phyloP scores from a whole-genome alignment of 2,329 filamentous ascomycete species.

The Macroventuria anomochaeta region DNA sequence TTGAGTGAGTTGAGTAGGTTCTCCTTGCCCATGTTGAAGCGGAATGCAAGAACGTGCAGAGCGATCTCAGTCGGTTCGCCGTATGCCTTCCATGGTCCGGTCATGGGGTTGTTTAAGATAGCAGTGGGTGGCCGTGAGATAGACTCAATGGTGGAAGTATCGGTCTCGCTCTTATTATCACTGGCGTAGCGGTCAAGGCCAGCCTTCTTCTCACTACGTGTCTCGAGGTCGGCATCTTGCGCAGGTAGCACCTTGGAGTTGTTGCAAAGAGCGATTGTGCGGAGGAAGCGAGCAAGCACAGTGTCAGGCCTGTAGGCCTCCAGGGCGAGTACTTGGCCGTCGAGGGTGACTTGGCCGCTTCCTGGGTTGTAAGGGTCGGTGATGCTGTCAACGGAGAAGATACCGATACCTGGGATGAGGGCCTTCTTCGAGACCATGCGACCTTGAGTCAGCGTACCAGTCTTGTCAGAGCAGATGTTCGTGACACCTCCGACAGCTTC shows the following conservation, averaged over 20 bases:
- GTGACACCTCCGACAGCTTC: slow-evolving; percentile 52
- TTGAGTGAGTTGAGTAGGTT: slow-evolving; percentile 35
- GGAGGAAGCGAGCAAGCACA: slow-evolving; percentile 40
- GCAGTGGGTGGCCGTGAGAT: slow-evolving; percentile 41
- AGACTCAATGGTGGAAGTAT: slow-evolving; percentile 40
- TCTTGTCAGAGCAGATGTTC: slow-evolving; percentile 52
- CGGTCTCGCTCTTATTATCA: slow-evolving; percentile 43
- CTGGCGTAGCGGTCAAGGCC: slow-evolving; percentile 34
- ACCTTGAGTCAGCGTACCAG: slow-evolving; percentile 50
- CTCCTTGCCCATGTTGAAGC: slow-evolving; percentile 47
- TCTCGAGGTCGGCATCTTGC: slow-evolving; percentile 44
- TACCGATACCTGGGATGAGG: slow-evolving; percentile 46
- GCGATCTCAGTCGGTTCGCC: slow-evolving; percentile 51
- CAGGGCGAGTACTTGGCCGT: slow-evolving; percentile 35
- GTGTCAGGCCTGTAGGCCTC: slow-evolving; percentile 32
- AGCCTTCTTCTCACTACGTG: slow-evolving; percentile 61
- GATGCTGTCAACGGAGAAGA: slow-evolving; percentile 42
- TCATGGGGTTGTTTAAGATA: slow-evolving; percentile 22
- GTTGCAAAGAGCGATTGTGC: slow-evolving; percentile 50
- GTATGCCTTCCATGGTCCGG: slow-evolving; percentile 42
- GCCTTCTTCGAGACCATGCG: slow-evolving; percentile 51
- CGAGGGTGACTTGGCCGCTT: slow-evolving; percentile 43
- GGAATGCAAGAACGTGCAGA: slow-evolving; percentile 49
- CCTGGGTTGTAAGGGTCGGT: slow-evolving; percentile 45
- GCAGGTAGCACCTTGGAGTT: slow-evolving; percentile 44